Base-by-base conservation (phyloP, 805 yeast genomes). In the Wickerhamomyces tratensis region DNA sequence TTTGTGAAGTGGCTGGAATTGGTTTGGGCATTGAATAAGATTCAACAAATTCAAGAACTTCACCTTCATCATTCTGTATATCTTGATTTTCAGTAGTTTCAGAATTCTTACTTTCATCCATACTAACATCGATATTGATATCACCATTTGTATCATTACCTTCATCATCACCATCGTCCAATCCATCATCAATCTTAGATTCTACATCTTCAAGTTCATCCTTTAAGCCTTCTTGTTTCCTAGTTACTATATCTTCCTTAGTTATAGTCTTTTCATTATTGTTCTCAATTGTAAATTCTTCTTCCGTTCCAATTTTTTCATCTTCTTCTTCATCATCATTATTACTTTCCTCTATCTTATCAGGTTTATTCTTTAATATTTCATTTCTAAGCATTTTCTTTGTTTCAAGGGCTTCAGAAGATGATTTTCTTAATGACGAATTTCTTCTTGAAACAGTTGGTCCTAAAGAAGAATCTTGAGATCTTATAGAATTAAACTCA, bases 241-340 rank as follows among this genome's bases (percentile, higher is more conserved):
- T 52, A 40, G 46, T 54, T 25, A 53, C 11, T 2, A 44, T 42
- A 12, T 53, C 57, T 12, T 46, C 51, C 36, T 49, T 45, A 2
- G 48, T 42, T 0, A 49, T 41, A 5, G 51, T 39, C 2, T 39
- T 41, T 5, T 43, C 45, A 9, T 46, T 25, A 25, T 33, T 30
- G 20, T 46, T 51, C 36, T 49, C 43, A 2, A 48, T 42, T 0
- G 48, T 40, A 5, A 50, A 38, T 3, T 39, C 39, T 5, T 43
- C 45, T 11, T 46, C 26, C 9, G 25, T 30, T 33, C 33, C 25
- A 25, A 9, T 25, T 25, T 11, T 36, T 9, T 37, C 39, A 37
- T 46, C 50, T 35, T 52, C 56, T 8, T 48, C 51, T 34, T 48
- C 41, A 7, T 39, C 36, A n/a, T 39, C 30, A 13, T 42, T 35